Evolutionary conservation across 768 basidiomycete genomes (phyloP).

Genomic region (Mycena floridula): DNA sequence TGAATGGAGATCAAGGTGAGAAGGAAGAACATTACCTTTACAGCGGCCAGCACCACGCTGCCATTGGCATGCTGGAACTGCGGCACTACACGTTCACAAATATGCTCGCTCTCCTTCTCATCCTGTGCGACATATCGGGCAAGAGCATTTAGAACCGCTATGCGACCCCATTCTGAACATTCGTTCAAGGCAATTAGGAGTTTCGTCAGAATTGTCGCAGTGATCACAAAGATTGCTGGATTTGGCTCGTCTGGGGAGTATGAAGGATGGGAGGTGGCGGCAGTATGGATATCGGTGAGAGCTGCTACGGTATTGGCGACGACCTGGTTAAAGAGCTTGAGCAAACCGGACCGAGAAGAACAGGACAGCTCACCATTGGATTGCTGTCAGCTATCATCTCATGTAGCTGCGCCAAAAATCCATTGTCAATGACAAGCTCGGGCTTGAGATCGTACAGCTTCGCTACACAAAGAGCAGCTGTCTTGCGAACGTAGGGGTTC

Average conservation of each 20-base stretch:
- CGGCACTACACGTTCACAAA: slow-evolving; percentile 96
- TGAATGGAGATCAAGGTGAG: background rate
- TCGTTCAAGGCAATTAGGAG: slow-evolving; percentile 94
- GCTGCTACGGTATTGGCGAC: slow-evolving; percentile 96
- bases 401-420: slow-evolving; percentile 81
- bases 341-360: too few species aligned
- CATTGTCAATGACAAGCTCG: slow-evolving; percentile 90
- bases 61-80: slow-evolving; percentile 98
- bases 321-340: slow-evolving; percentile 48
- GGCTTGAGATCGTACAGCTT: slow-evolving; percentile 98
- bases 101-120: slow-evolving; percentile 95
- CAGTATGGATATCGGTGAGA: slow-evolving; percentile 83
- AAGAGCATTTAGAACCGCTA: slow-evolving; percentile 85
- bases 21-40: slow-evolving; percentile 56
- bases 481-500: slow-evolving; percentile 98
- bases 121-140: slow-evolving; percentile 79
- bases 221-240: slow-evolving; percentile 74
- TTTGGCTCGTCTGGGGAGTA: slow-evolving; percentile 47
- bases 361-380: slow-evolving; percentile 70
- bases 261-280: slow-evolving; percentile 47
- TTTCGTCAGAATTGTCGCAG: slow-evolving; percentile 77
- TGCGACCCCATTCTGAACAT: slow-evolving; percentile 98
- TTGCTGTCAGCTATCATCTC: slow-evolving; percentile 96
- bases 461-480: slow-evolving; percentile 93
- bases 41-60: slow-evolving; percentile 92